Conservation (phyloP, 352 stramenopile species). For the Phytopythium boreale region DNA sequence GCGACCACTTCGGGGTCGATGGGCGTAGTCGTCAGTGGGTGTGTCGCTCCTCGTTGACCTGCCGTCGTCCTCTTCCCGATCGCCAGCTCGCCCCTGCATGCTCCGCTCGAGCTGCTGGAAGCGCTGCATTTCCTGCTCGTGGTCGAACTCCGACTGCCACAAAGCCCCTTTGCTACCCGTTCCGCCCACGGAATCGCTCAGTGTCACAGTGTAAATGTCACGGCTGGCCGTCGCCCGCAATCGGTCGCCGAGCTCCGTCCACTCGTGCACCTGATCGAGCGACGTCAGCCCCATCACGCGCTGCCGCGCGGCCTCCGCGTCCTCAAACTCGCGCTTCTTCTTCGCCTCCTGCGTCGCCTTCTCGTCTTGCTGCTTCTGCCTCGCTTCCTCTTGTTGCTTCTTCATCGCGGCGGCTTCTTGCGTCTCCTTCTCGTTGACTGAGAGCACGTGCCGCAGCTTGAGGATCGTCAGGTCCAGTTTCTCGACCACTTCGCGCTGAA, state of each 20-base stretch:
- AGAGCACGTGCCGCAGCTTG: conserved; percentile 51
- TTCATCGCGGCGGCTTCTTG: conserved; percentile 22
- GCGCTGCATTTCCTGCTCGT: conserved; percentile 3
- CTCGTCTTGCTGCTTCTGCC: conserved; percentile 10
- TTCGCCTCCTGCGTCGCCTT: conserved; percentile 20
- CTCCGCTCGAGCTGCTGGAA: conserved; percentile 2
- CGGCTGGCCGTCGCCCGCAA: not conserved
- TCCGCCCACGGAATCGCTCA: too few relatives aligned
- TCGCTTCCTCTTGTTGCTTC: conserved; percentile 3
- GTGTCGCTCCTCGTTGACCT: not conserved
- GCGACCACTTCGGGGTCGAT: not conserved
- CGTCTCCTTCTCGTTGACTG: conserved; percentile 46
- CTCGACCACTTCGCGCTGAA: conserved; percentile 45
- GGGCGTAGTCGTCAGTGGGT: not conserved
- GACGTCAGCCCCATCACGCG: conserved; percentile 54
- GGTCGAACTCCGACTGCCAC: conserved; percentile 4
- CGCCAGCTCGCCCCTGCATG: not conserved
- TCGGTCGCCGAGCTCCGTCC: conserved; percentile 24
- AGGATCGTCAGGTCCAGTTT: conserved; percentile 68
- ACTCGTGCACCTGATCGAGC: conserved; percentile 40
- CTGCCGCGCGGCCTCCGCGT: conserved; percentile 31
- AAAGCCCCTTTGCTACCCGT: not conserved
- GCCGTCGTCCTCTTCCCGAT: not conserved
- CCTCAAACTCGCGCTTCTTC: conserved; percentile 23
- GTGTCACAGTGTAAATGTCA: not conserved